Evolutionary conservation across 2,329 filamentous ascomycete genomes (phyloP).

Genomic region (Epicoccum sorghinum): DNA sequence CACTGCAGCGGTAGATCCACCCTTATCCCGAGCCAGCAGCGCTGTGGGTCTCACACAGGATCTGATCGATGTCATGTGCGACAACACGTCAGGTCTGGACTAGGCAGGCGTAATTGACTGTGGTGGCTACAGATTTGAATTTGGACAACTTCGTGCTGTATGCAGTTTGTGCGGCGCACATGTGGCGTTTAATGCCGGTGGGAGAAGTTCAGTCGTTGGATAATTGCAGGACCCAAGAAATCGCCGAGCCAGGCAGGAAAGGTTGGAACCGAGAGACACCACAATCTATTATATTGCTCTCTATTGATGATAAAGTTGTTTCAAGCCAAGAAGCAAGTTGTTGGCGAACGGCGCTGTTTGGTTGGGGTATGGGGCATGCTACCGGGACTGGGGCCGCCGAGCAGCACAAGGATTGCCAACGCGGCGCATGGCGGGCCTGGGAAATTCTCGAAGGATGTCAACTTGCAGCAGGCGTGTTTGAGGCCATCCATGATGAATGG

Average conservation of each 20-base stretch:
- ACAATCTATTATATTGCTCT: slow-evolving; percentile 44
- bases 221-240: slow-evolving; percentile 22
- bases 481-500: slow-evolving; percentile 22
- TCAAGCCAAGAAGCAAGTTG: slow-evolving; percentile 30
- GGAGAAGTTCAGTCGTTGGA: slow-evolving; percentile 33
- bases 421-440: slow-evolving; percentile 1
- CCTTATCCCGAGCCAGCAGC: neutral
- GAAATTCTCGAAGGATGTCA: slow-evolving; percentile 30
- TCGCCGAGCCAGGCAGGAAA: slow-evolving; percentile 16
- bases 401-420: slow-evolving; percentile 11
- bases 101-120: neutral
- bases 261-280: slow-evolving; percentile 15
- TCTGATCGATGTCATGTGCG: slow-evolving; percentile 6
- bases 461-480: slow-evolving; percentile 28
- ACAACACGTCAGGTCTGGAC: slow-evolving; percentile 1
- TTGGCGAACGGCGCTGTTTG: slow-evolving; percentile 24
- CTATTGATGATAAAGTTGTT: slow-evolving; percentile 30
- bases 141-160: neutral
- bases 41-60: neutral
- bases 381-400: slow-evolving; percentile 11
- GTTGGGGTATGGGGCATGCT: slow-evolving; percentile 28
- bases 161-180: slow-evolving; percentile 10
- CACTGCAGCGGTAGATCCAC: neutral
- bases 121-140: neutral
- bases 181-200: slow-evolving; percentile 34